These are phyloP conservation scores for Pleodorina starrii DNA, from an alignment of 139 green algal species.

Conservation along the genomic window DNA sequence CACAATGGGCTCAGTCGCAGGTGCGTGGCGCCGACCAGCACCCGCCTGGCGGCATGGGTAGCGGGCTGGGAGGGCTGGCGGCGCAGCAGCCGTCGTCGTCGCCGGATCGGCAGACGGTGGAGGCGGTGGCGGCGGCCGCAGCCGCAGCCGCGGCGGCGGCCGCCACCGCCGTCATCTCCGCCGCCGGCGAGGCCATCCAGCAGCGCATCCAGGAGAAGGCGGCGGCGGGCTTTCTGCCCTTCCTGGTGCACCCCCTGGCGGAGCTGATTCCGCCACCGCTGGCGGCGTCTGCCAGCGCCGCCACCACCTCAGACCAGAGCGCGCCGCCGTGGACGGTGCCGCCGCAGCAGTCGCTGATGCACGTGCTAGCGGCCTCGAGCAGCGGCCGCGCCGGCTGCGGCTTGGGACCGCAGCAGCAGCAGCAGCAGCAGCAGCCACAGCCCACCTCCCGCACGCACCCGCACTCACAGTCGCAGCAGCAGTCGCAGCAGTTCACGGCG, in stretches of 20 bases:
- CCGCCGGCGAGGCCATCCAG: constrained; percentile 78
- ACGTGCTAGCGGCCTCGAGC: constrained; percentile 5
- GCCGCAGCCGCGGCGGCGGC: constrained; percentile 77
- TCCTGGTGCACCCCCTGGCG: constrained; percentile 47
- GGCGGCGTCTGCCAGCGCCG: background rate
- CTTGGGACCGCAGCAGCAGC: background rate
- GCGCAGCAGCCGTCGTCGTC: background rate
- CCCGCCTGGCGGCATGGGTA: background rate
- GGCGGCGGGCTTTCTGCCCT: constrained; percentile 58
- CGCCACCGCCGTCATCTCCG: constrained; percentile 79
- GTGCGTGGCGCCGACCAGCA: background rate
- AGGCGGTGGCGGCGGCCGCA: constrained; percentile 76
- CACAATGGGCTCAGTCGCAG: constrained; percentile 61
- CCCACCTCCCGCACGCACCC: background rate
- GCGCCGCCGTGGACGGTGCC: background rate
- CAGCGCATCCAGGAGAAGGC: constrained; percentile 74
- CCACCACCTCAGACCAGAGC: constrained; percentile 28
- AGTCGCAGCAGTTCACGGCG: constrained; percentile 5
- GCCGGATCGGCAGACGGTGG: constrained; percentile 68
- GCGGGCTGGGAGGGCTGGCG: background rate
- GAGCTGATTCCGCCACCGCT: constrained; percentile 48
- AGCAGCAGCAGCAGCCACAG: constrained; percentile 29
- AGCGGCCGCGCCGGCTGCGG: background rate
- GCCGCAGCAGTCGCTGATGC: constrained; percentile 19
- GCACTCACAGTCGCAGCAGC: constrained; percentile 30